phyloP scores from a whole-genome alignment of 306 rosid species.

The Vigna unguiculata region DNA sequence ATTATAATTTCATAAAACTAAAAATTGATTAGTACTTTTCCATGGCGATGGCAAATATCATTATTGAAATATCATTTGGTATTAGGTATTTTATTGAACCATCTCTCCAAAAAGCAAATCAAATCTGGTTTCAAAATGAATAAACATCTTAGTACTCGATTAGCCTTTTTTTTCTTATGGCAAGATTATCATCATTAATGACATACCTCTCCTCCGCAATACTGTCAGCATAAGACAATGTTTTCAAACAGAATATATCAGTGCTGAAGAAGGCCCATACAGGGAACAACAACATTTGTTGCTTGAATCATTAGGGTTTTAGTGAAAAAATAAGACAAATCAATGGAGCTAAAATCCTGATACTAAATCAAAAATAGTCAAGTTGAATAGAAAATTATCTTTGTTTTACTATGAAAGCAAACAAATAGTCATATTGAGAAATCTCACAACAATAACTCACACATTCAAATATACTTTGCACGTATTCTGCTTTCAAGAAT shows the following conservation, averaged over 20 bases:
- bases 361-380: too few species aligned
- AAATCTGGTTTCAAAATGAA: slow-evolving; percentile 5
- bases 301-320: too few species aligned
- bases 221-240: slow-evolving; percentile 84
- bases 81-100: slow-evolving; percentile 16
- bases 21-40: slow-evolving; percentile 28
- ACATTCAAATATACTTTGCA: too few species aligned
- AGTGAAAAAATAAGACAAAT: too few species aligned
- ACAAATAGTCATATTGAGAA: too few species aligned
- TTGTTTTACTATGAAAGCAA: too few species aligned
- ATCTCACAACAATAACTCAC: too few species aligned
- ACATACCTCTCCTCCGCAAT: slow-evolving; percentile 94
- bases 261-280: slow-evolving; percentile 92
- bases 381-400: too few species aligned
- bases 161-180: slow-evolving; percentile 7
- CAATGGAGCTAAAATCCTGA: too few species aligned
- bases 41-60: slow-evolving; percentile 27
- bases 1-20: slow-evolving; percentile 24
- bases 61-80: slow-evolving; percentile 9
- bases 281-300: slow-evolving; percentile 81
- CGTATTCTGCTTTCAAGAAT: too few species aligned
- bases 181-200: slow-evolving; percentile 8
- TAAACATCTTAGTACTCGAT: too few species aligned
- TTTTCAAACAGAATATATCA: slow-evolving; percentile 69
- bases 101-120: slow-evolving; percentile 24